Conservation (phyloP, 495 filamentous ascomycete species). For the Lophiotrema nucula region DNA sequence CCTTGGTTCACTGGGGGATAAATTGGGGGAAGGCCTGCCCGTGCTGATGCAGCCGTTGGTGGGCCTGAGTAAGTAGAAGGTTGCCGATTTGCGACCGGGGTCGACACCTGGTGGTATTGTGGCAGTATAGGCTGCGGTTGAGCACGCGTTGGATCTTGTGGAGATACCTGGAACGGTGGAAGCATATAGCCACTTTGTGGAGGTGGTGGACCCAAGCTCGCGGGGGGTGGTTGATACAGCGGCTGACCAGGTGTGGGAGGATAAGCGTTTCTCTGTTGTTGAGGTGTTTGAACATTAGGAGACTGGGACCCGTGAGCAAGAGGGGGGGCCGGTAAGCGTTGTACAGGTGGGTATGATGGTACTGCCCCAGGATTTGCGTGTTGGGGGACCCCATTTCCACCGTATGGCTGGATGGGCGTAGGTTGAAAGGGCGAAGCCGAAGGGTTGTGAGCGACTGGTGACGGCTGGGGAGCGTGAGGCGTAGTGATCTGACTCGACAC, state of each 20-base stretch:
- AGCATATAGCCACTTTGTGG: slow-evolving; percentile 41
- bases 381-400: slow-evolving; percentile 32
- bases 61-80: not conserved
- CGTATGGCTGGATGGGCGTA: slow-evolving; percentile 12
- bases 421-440: slow-evolving; percentile 5
- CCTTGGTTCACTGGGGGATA: slow-evolving; percentile 2
- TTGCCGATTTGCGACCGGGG: slow-evolving; percentile 10
- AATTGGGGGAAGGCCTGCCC: slow-evolving; percentile 5
- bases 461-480: slow-evolving; percentile 16
- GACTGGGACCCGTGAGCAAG: slow-evolving; percentile 4
- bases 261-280: slow-evolving; percentile 26
- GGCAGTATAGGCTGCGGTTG: slow-evolving; percentile 21
- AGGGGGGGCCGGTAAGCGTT: slow-evolving; percentile 22
- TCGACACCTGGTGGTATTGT: slow-evolving; percentile 27
- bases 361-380: slow-evolving; percentile 29
- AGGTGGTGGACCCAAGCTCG: slow-evolving; percentile 28
- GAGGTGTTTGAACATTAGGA: slow-evolving; percentile 21
- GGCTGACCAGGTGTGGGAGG: slow-evolving; percentile 26
- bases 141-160: slow-evolving; percentile 30
- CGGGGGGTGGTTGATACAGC: slow-evolving; percentile 10
- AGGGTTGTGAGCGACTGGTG: slow-evolving; percentile 2
- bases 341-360: slow-evolving; percentile 3
- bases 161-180: slow-evolving; percentile 41
- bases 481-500: too few species aligned
- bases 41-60: not conserved